Evolutionary conservation across 225 moss, liverwort and hornwort species (phyloP).

Genomic region (Sphagnum tenellum): DNA sequence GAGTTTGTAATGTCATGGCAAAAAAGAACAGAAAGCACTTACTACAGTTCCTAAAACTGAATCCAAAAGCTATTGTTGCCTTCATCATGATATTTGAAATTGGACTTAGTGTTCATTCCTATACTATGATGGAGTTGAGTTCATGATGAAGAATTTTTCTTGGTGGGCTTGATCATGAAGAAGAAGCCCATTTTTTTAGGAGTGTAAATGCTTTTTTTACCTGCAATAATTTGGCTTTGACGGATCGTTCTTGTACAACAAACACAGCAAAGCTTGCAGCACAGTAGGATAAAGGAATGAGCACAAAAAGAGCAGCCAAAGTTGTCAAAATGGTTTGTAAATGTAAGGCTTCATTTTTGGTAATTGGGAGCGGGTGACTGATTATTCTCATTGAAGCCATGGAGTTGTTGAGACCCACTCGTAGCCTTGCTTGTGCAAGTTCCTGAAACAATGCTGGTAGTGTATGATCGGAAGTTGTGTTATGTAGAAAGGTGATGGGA

Average conservation of each 20-base stretch:
- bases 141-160: too few relatives aligned
- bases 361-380: constrained; percentile 75
- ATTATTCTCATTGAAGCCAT: constrained; percentile 42
- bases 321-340: constrained; percentile 64
- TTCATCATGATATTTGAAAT: too few relatives aligned
- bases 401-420: constrained; percentile 25
- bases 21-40: too few relatives aligned
- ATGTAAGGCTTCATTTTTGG: constrained; percentile 58
- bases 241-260: constrained; percentile 73
- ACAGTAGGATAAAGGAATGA: constrained; percentile 85
- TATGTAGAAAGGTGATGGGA: constrained; percentile 63
- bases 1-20: too few relatives aligned
- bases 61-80: too few relatives aligned
- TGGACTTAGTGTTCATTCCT: too few relatives aligned
- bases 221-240: constrained; percentile 91
- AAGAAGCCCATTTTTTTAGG: too few relatives aligned
- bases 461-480: constrained; percentile 81
- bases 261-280: constrained; percentile 86
- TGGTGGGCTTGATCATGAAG: too few relatives aligned
- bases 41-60: too few relatives aligned
- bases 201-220: constrained; percentile 12
- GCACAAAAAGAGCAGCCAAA: constrained; percentile 75
- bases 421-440: constrained; percentile 53
- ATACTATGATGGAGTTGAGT: too few relatives aligned
- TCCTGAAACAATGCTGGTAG: constrained; percentile 77